A percentile compares a stretch with the other conserved stretches of the same genome.
These are phyloP conservation scores for Kalanchoe fedtschenkoi DNA, from an alignment of 164 flowering plant genomes.

Conservation along the genomic window DNA sequence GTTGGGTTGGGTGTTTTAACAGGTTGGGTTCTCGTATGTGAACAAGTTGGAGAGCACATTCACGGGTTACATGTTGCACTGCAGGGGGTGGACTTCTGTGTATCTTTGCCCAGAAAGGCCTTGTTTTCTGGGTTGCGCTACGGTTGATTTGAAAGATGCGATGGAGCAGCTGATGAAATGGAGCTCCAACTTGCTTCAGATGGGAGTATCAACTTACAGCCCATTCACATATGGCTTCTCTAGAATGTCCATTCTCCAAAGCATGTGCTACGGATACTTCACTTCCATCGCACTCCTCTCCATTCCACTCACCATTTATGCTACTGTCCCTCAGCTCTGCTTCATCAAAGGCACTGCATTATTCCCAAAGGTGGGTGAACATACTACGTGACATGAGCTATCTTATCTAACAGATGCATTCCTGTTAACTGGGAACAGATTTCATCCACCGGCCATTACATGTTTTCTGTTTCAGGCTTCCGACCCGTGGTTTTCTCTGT, in stretches of 20 bases:
- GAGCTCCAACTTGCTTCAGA: constrained; percentile 23
- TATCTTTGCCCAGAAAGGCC: constrained; percentile 26
- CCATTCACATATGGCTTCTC: constrained; percentile 26
- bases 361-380: constrained; percentile 21
- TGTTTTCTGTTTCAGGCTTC: constrained; percentile 15
- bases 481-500: constrained; percentile 10
- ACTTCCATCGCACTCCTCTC: constrained; percentile 15
- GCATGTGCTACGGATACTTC: constrained; percentile 22
- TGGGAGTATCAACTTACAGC: constrained; percentile 24
- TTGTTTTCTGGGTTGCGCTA: constrained; percentile 26
- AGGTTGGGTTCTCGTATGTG: constrained; percentile 34
- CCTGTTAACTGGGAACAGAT: background rate
- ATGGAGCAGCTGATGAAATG: constrained; percentile 31
- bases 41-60: constrained; percentile 34
- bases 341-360: constrained; percentile 26
- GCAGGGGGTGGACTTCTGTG: constrained; percentile 34
- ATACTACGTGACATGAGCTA: background rate
- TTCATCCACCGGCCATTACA: background rate
- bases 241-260: constrained; percentile 21
- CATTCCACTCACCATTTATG: constrained; percentile 20
- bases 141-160: constrained; percentile 19
- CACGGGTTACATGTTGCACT: constrained; percentile 29
- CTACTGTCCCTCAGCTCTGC: constrained; percentile 31
- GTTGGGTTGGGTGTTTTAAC: constrained; percentile 2
- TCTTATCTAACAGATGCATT: background rate